These are phyloP conservation scores for Hyaloscypha bicolor DNA, from an alignment of 495 filamentous ascomycete genomes.

Conservation along the genomic window DNA sequence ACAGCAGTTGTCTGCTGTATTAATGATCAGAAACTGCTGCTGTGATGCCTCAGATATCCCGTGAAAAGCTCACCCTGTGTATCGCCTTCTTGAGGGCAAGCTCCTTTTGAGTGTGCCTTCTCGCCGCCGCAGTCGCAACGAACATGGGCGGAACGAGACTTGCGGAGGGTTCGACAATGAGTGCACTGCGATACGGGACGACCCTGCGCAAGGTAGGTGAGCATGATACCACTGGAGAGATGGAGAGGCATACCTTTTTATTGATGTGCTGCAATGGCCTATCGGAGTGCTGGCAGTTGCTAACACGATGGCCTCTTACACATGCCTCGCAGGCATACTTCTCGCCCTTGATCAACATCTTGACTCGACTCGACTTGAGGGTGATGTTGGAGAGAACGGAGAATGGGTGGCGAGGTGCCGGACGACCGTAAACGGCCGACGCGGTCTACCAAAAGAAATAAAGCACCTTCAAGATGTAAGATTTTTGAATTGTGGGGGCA, in stretches of 20 bases:
- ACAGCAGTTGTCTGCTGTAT: conserved; percentile 73
- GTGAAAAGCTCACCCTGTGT: conserved; percentile 59
- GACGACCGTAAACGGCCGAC: conserved; percentile 27
- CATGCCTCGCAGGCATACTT: conserved; percentile 90
- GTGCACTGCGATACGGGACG: conserved; percentile 97
- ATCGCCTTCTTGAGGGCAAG: conserved; percentile 65
- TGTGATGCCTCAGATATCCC: conserved; percentile 37
- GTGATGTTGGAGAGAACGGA: conserved; percentile 16
- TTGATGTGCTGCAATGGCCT: conserved; percentile 94
- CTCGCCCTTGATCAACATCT: conserved; percentile 85
- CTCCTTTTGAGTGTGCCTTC: conserved; percentile 66
- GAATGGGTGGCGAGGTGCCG: conserved; percentile 23
- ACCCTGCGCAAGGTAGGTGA: conserved; percentile 45
- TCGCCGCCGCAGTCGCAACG: conserved; percentile 98
- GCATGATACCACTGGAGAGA: conserved; percentile 15
- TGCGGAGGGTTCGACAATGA: conserved; percentile 95
- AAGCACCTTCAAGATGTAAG: conserved; percentile 30
- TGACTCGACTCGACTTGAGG: conserved; percentile 5
- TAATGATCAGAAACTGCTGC: conserved; percentile 52
- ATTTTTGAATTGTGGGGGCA: conserved; percentile 33
- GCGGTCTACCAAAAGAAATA: conserved; percentile 29
- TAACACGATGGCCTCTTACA: conserved; percentile 90
- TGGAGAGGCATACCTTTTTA: conserved; percentile 62
- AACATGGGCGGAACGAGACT: conserved; percentile 92
- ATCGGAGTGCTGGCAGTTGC: conserved; percentile 91